phyloP scores from a whole-genome alignment of 2,329 filamentous ascomycete species.

The Diaporthe velutina region DNA sequence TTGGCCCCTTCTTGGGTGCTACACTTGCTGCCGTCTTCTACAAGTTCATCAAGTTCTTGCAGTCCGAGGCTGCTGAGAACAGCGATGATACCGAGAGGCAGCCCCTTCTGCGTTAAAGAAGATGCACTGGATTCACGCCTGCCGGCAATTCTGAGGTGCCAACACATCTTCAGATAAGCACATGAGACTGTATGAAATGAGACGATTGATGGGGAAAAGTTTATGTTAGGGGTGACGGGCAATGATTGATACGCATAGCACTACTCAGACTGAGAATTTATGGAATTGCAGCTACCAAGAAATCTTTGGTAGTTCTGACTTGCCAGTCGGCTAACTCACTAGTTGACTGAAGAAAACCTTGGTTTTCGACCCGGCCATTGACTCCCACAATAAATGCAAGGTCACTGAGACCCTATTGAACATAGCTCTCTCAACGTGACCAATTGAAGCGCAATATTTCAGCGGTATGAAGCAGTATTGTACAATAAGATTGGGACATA shows the following conservation, averaged over 20 bases:
- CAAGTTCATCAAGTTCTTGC: slow-evolving; percentile 60
- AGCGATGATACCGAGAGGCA: slow-evolving; percentile 32
- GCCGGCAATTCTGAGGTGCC: not conserved
- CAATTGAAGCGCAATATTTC: not conserved
- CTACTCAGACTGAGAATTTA: not conserved
- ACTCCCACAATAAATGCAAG: not conserved
- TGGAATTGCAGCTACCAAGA: not conserved
- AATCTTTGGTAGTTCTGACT: no score
- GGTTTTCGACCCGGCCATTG: no score
- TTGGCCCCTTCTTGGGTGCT: slow-evolving; percentile 58
- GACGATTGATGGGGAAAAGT: not conserved
- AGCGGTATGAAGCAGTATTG: not conserved
- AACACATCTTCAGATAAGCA: not conserved
- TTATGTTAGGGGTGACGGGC: not conserved
- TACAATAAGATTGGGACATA: not conserved
- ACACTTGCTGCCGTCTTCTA: slow-evolving; percentile 52
- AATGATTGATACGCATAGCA: not conserved
- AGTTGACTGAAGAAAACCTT: no score
- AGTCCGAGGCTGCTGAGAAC: slow-evolving; percentile 43
- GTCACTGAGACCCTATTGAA: not conserved
- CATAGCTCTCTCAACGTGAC: not conserved
- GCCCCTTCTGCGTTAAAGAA: slow-evolving; percentile 30
- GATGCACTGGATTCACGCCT: not conserved
- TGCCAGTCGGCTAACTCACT: no score
- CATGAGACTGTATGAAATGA: not conserved